phyloP scores from a whole-genome alignment of 805 yeast genomes.

The Candida peoriensis region DNA sequence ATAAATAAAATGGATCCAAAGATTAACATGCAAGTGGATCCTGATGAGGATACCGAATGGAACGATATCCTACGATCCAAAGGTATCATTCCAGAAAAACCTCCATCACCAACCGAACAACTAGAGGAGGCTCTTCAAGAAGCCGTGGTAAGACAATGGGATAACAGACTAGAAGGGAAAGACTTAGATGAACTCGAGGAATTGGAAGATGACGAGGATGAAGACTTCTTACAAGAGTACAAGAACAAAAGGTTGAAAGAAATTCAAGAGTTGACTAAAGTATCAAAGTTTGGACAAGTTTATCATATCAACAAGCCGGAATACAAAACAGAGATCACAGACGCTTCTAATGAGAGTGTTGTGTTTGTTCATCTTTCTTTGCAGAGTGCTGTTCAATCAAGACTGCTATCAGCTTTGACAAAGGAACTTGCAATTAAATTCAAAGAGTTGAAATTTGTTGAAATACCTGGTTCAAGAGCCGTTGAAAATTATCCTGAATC shows the following conservation, averaged over 20 bases:
- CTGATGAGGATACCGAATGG: slow-evolving; percentile 98
- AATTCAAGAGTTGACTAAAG: slow-evolving; percentile 51
- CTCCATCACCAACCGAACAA: slow-evolving; percentile 83
- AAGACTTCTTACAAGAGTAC: slow-evolving; percentile 77
- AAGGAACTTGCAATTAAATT: slow-evolving; percentile 57
- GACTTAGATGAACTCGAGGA: slow-evolving; percentile 80
- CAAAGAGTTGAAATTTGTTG: slow-evolving; percentile 83
- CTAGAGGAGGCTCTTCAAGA: slow-evolving; percentile 85
- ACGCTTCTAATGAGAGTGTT: slow-evolving; percentile 58
- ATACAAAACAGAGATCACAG: slow-evolving; percentile 79
- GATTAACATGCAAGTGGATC: slow-evolving; percentile 85
- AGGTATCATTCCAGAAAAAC: slow-evolving; percentile 89
- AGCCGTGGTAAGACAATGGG: slow-evolving; percentile 75
- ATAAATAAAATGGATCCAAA: slow-evolving; percentile 49
- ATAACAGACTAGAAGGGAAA: slow-evolving; percentile 72
- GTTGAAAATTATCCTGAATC: slow-evolving; percentile 87
- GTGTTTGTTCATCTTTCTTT: slow-evolving; percentile 78
- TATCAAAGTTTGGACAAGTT: slow-evolving; percentile 67
- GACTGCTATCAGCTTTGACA: slow-evolving; percentile 61
- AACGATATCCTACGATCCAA: slow-evolving; percentile 87
- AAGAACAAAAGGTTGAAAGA: slow-evolving; percentile 76
- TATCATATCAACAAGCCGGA: slow-evolving; percentile 82
- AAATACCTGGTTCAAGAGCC: slow-evolving; percentile 86
- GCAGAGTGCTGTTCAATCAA: slow-evolving; percentile 65
- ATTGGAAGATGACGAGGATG: slow-evolving; percentile 89